Evolutionary conservation across 2,329 filamentous ascomycete genomes (phyloP), one percentile per base, ranked within the genome.

Genomic region (Lasiodiplodia citricola): DNA sequence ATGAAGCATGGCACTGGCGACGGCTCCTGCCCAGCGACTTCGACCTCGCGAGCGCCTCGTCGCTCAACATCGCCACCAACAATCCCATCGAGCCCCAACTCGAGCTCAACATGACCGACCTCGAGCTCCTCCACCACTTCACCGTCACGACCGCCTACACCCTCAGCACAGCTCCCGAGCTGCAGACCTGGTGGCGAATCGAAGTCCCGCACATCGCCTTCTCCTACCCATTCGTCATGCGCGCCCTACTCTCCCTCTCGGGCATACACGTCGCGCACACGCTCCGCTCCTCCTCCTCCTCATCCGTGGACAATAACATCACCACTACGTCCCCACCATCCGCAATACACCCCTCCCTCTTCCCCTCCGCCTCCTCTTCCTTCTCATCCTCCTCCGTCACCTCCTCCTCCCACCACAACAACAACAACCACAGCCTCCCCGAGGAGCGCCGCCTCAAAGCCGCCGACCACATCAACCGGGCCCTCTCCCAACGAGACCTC

Each of bases 201-300:
- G 67, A 70, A 38, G 67, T 81, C n/a, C 72, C 75, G 41, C 73
- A 75, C 38, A 70, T 79, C 44, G 80, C 80, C 2, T 80, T 83
- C 58, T 76, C 80, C 7, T 78, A 81, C 71, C 76, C 80, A 4
- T 84, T 82, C 60, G 74, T 84, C 28, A 74, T 85, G 13, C 79
- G 83, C 69, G 78, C 77, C 44, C 74, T 83, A 16, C 75, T 84
- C 7, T 81, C 82, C 11, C 72, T 84, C n/a, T 77, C 82, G 11
- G 81, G 83, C 7, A 73, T 84, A 21, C 83, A 85, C 68, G 70
- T 83, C 18, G 80, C 79, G 28, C 78, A 78, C 52, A n/a, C 11
- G 6, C 80, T 79, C 0, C 37, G 28, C 57, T 14, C 37, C n/a
- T 23, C 56, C 35, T 78, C 78, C 3, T 6, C n/a, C n/a, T 77